phyloP scores from a whole-genome alignment of 225 moss, liverwort and hornwort species.

The Pseudoscleropodium purum region DNA sequence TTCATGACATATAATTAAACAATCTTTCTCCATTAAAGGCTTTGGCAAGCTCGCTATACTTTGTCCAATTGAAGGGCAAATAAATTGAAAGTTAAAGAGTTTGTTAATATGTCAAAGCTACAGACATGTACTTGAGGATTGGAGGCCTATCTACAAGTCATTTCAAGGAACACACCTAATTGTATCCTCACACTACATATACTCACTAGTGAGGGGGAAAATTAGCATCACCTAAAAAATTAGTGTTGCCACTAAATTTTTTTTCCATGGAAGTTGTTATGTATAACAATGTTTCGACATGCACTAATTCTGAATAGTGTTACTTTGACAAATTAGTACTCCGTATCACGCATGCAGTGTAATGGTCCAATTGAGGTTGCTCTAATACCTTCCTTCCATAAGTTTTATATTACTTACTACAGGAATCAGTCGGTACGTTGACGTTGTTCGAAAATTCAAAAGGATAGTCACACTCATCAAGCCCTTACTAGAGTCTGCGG shows the following conservation, averaged over 20 bases:
- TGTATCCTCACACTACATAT: neutral
- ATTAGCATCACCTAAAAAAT: neutral
- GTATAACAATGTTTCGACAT: no score
- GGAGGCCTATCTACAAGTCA: neutral
- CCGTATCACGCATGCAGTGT: no score
- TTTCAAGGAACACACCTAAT: neutral
- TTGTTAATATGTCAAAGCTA: neutral
- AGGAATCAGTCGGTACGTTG: no score
- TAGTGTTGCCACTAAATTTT: no score
- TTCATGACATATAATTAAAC: neutral
- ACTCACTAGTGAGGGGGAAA: neutral
- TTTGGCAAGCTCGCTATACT: neutral
- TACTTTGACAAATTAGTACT: neutral
- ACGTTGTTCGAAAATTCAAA: neutral
- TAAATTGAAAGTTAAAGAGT: neutral
- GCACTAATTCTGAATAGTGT: neutral
- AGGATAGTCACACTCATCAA: no score
- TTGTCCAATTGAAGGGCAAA: neutral
- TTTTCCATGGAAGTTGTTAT: neutral
- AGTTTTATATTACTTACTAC: neutral
- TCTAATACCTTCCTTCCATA: neutral
- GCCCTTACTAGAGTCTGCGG: neutral
- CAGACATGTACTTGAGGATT: accelerated
- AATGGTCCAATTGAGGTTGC: neutral
- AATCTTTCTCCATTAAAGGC: neutral